Evolutionary conservation across 176 grass and related monocot genomes (phyloP), one percentile per base, ranked within the genome.

Genomic region (Eragrostis nindensis): DNA sequence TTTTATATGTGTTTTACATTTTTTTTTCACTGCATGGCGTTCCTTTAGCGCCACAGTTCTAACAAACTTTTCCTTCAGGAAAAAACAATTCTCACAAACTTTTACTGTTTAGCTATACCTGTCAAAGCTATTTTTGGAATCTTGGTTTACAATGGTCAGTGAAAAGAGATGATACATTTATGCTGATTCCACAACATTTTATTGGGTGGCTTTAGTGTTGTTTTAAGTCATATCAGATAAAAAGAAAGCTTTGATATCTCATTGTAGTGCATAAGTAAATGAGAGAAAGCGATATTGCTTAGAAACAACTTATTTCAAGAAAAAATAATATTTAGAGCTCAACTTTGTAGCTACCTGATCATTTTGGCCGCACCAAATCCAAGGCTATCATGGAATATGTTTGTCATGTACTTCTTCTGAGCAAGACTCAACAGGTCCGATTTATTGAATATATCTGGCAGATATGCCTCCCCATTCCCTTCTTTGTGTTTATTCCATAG

Each of bases 311-410:
- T 70, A 1, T 53, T 57, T 49, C 8, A 25, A 25, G 13, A 0
- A 24, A 22, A 54, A 78, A 36, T 24, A 52, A 40, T 18, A 45
- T 57, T 74, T 46, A 61, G 25, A 45, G 36, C 16, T 22, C 9
- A 67, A 49, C 7, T 80, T 8, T 7, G 68, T 4, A 78, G 39
- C 42, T 91, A 98, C 96, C 96, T 93, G 83, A 93, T 99, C 92
- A 99, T 99, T 86, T 99, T 99, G 62, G 96, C 92, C 17, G 92
- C 77, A 83, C 92, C 92, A 88, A 99, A 99, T 84, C 92, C 96
- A 84, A 99, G 90, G 79, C 92, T 85, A 68, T 93, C 96, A 85
- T 95, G 96, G 77, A 99, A 82, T 75, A 99, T 62, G 81, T 78
- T 79, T 66, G 40, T 74, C 84, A 99, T 90, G 86, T 99, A 99